Percentiles rank a stretch among this genome's conserved stretches.
Conservation (phyloP, 192 early-diverging fungal genomes). For the Umbelopsis sp. region DNA sequence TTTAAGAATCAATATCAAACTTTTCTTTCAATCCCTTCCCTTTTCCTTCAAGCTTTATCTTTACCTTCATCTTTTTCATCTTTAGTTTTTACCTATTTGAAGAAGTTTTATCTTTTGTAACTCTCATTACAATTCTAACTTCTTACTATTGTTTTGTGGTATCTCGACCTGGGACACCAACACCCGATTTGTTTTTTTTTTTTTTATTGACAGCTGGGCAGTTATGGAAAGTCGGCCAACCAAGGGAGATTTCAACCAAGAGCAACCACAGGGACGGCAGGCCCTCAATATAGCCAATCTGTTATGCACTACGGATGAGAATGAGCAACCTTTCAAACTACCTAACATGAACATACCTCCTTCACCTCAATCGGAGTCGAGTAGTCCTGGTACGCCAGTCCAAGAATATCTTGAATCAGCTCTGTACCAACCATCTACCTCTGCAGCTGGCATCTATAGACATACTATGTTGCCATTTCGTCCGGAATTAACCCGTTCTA, state of each 20-base stretch:
- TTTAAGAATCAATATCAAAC: neutral
- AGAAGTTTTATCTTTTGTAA: neutral
- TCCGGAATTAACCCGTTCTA: neutral
- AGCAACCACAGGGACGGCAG: neutral
- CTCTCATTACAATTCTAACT: neutral
- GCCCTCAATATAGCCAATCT: neutral
- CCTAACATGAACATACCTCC: neutral
- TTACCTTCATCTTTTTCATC: neutral
- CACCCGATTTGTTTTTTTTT: neutral
- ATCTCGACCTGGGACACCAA: neutral
- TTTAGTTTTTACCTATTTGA: neutral
- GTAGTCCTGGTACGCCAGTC: neutral
- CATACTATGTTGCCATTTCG: neutral
- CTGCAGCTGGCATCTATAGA: neutral
- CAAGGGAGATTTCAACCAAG: neutral
- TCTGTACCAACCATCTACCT: neutral
- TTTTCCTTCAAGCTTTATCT: neutral
- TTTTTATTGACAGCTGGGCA: neutral
- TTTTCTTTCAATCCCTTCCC: neutral
- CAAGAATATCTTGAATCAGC: neutral
- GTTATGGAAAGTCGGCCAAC: neutral
- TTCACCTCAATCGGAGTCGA: conserved; percentile 1
- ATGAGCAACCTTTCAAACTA: neutral
- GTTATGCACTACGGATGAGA: neutral
- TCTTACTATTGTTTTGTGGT: neutral